These are phyloP conservation scores for Ascoidea asiatica DNA, from an alignment of 805 yeast genomes.

Conservation along the genomic window DNA sequence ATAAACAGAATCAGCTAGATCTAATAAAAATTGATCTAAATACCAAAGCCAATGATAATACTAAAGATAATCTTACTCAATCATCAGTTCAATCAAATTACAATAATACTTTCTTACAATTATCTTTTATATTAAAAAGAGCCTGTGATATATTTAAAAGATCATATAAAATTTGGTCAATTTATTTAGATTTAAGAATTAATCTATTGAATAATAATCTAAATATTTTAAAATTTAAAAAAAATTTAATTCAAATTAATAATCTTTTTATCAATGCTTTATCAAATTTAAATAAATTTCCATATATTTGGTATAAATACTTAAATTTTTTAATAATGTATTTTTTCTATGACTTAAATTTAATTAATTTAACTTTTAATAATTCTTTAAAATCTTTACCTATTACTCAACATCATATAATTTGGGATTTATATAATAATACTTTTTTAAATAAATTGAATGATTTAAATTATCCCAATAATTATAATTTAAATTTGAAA, in stretches of 20 bases:
- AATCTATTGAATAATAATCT: conserved; percentile 16
- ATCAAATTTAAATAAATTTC: conserved; percentile 27
- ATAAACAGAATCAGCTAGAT: too few species aligned
- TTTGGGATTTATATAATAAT: conserved; percentile 35
- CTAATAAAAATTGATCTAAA: too few species aligned
- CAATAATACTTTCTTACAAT: too few species aligned
- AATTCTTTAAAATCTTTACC: conserved; percentile 35
- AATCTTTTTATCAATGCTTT: conserved; percentile 34
- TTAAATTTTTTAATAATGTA: conserved; percentile 26
- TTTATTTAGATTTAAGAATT: conserved; percentile 29
- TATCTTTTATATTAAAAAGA: conserved; percentile 37
- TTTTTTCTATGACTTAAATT: conserved; percentile 18
- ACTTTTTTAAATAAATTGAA: conserved; percentile 29
- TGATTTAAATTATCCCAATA: conserved; percentile 20
- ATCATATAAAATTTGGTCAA: conserved; percentile 42
- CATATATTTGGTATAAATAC: conserved; percentile 39
- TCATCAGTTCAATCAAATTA: too few species aligned
- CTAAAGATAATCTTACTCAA: too few species aligned
- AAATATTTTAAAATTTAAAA: conserved; percentile 16
- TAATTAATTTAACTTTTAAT: conserved; percentile 33
- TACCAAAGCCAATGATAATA: too few species aligned
- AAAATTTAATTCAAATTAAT: conserved; percentile 24
- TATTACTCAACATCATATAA: conserved; percentile 34
- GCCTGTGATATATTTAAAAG: conserved; percentile 30
- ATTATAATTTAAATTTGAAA: conserved; percentile 20